phyloP scores from a whole-genome alignment of 352 stramenopile species.

The Phytophthora tentaculata region DNA sequence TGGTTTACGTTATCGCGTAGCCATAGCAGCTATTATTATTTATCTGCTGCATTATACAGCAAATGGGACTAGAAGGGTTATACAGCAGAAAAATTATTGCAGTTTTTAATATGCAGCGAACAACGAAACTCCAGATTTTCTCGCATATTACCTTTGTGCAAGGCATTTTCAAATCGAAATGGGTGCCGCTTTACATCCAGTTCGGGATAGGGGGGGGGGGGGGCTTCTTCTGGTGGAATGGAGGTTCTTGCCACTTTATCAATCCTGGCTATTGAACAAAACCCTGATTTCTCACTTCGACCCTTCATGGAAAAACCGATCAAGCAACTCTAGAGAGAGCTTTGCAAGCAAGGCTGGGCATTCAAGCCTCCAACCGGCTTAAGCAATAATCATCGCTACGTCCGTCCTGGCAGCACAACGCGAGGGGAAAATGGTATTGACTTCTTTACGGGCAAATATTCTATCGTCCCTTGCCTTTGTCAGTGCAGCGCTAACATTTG shows the following conservation, averaged over 20 bases:
- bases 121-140: not conserved
- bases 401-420: not conserved
- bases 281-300: not conserved
- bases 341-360: conserved; percentile 5
- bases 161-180: not conserved
- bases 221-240: not conserved
- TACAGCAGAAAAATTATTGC: too few species aligned
- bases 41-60: too few species aligned
- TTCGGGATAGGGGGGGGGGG: conserved; percentile 3
- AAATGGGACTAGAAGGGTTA: too few species aligned
- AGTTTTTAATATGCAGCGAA: conserved; percentile 17
- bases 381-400: conserved; percentile 1
- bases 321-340: conserved; percentile 4
- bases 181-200: not conserved
- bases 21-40: too few species aligned
- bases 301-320: not conserved
- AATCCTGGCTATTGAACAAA: not conserved
- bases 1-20: too few species aligned
- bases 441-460: conserved; percentile 13
- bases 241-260: not conserved
- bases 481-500: not conserved
- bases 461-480: too few species aligned
- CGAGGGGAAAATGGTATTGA: not conserved
- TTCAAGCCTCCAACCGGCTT: not conserved
- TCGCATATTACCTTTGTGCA: conserved; percentile 5